Evolutionary conservation across 1,139 yeast species (phyloP), one percentile per base, ranked within the genome.

Genomic region (Suhomyces choctaworum): DNA sequence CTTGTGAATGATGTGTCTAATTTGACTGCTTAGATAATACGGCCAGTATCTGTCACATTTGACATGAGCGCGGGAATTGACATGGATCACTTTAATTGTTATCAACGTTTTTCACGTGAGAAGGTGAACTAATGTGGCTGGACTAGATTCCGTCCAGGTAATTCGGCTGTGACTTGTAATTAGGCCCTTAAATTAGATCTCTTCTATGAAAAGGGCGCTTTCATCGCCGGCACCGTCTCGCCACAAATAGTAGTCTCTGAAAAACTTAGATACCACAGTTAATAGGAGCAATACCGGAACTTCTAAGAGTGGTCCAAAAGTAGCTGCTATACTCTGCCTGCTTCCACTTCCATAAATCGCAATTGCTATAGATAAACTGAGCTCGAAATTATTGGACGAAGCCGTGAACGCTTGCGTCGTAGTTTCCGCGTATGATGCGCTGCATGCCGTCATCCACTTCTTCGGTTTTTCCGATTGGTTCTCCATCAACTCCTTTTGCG

Each of bases 331-430:
- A 2, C 82, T 75, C 48, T 78, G 73, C 37, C 72, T 64, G 43
- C 78, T 70, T 4, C 73, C 73, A 17, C 66, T 58, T 2, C 83
- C 83, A 56, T 71, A 78, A 6, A 74, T 47, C 0, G 80, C 67
- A 10, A 74, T 71, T 2, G 81, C 77, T 11, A 78, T 70, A 3
- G 82, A 80, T 30, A 48, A 34, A 25, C 41, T 41, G 38, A 44
- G 36, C 30, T 42, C 50, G 36, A 62, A 62, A 42, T 78, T 77
- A 50, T 78, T 78, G 4, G 80, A 72, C 2, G 81, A 73, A 13
- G 82, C 80, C 2, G 82, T 76, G 45, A 78, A 78, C 9, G 76
- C 60, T 45, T 76, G 83, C 3, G 81, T 71, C 16, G 68, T 60
- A 3, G 70, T 65, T 28, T 63, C 60, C 7, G 59, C 48, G 49